These are phyloP conservation scores for Cyberlindnera bimundalis DNA, from an alignment of 805 yeast species.

Conservation along the genomic window DNA sequence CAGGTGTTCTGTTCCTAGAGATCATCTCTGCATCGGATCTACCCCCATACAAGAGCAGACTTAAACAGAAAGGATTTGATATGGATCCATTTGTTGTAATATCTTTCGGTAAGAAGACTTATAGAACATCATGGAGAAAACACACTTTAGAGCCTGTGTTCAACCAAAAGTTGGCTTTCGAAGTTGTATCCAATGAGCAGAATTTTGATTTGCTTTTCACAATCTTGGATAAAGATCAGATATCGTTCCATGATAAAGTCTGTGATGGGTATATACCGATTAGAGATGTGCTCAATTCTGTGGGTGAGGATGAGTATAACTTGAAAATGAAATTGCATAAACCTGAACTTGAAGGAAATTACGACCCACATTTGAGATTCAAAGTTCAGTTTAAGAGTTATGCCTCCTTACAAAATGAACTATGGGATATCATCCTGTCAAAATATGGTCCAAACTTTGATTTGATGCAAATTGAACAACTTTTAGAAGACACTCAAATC, in stretches of 20 bases:
- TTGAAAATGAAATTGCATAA: conserved; percentile 35
- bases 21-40: conserved; percentile 69
- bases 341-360: conserved; percentile 20
- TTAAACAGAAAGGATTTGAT: conserved; percentile 70
- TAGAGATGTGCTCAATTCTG: conserved; percentile 36
- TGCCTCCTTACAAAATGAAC: conserved; percentile 54
- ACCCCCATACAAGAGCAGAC: conserved; percentile 66
- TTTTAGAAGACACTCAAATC: conserved; percentile 17
- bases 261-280: conserved; percentile 63
- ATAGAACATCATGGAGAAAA: conserved; percentile 77
- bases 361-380: conserved; percentile 53
- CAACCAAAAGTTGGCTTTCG: conserved; percentile 78
- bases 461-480: conserved; percentile 54
- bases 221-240: conserved; percentile 79
- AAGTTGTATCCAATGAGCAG: conserved; percentile 62
- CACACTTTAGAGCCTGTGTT: conserved; percentile 82
- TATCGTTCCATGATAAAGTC: conserved; percentile 80
- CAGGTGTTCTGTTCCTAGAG: conserved; percentile 76
- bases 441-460: conserved; percentile 44
- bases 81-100: conserved; percentile 97
- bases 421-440: conserved; percentile 64
- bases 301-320: conserved; percentile 25
- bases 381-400: conserved; percentile 68
- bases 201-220: conserved; percentile 65
- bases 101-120: conserved; percentile 84